phyloP scores from a whole-genome alignment of 2,329 filamentous ascomycete genomes.

The Fusarium sp. region DNA sequence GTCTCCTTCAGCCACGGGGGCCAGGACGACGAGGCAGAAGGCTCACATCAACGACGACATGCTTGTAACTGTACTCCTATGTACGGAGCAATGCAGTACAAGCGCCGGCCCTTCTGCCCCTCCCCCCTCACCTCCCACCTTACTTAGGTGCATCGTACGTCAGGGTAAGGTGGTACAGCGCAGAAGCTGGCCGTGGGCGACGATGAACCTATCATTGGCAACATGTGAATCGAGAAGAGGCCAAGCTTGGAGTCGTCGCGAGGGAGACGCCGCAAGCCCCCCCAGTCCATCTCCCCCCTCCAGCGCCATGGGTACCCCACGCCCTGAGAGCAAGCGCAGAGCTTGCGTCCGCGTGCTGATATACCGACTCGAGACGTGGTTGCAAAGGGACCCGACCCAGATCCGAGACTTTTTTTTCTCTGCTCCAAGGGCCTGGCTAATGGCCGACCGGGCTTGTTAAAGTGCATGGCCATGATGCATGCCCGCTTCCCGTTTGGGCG shows the following conservation, averaged over 20 bases:
- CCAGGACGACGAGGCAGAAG: conserved; percentile 23
- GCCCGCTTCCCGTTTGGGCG: conserved; percentile 12
- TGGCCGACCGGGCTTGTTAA: conserved; percentile 7
- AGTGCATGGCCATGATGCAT: conserved; percentile 16
- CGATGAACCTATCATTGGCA: conserved; percentile 47
- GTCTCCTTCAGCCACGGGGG: conserved; percentile 12
- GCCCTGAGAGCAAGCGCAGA: conserved; percentile 14
- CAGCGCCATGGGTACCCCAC: conserved; percentile 35
- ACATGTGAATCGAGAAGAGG: conserved; percentile 44
- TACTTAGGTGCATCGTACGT: conserved; percentile 34
- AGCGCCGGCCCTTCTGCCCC: conserved; percentile 29
- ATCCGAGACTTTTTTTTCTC: neutral
- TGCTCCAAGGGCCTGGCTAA: conserved; percentile 2
- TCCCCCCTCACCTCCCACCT: conserved; percentile 25
- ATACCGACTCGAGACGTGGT: conserved; percentile 36
- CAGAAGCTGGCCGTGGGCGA: conserved; percentile 30
- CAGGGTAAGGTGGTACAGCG: conserved; percentile 30
- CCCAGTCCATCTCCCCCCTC: neutral
- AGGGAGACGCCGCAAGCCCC: conserved; percentile 30
- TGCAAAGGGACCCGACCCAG: conserved; percentile 6
- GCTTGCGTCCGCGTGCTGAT: conserved; percentile 37
- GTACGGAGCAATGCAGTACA: conserved; percentile 7
- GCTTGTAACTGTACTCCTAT: conserved; percentile 18
- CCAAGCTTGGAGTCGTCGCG: conserved; percentile 28
- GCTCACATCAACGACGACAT: conserved; percentile 19